Conservation (phyloP, 768 basidiomycete genomes). For the Trichaptum fuscoviolaceum region DNA sequence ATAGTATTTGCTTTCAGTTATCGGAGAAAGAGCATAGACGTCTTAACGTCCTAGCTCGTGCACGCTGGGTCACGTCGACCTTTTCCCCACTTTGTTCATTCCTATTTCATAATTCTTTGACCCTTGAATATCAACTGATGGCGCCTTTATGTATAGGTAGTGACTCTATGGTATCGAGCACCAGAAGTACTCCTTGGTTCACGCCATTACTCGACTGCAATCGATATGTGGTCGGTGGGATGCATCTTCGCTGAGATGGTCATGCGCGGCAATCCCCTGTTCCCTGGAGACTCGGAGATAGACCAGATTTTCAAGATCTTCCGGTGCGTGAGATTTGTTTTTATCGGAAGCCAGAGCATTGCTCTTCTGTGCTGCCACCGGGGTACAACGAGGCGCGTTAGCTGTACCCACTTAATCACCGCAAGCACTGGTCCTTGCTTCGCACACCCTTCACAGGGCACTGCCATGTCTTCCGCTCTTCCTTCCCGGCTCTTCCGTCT, state of each 20-base stretch:
- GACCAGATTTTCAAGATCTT: constrained; percentile 99
- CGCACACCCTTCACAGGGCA: background rate
- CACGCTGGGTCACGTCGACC: background rate
- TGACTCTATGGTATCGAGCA: constrained; percentile 98
- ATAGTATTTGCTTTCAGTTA: too few relatives aligned
- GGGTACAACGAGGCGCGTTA: background rate
- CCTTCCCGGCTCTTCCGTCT: background rate
- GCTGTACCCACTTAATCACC: background rate
- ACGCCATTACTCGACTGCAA: constrained; percentile 93
- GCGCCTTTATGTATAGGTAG: constrained; percentile 56
- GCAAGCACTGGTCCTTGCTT: background rate
- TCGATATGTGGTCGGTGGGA: constrained; percentile 99
- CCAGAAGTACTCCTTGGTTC: constrained; percentile 96
- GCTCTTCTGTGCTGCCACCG: background rate
- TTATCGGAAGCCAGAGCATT: background rate
- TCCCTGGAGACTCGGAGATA: constrained; percentile 99
- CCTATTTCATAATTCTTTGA: constrained; percentile 1
- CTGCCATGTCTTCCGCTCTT: background rate
- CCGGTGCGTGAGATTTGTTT: constrained; percentile 46
- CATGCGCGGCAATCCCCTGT: constrained; percentile 82
- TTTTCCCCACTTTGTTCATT: constrained; percentile 15
- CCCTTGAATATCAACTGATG: background rate
- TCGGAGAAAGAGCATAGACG: too few relatives aligned
- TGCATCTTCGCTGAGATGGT: constrained; percentile 99
- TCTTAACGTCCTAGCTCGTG: too few relatives aligned